Evolutionary conservation across 257 asterid species (phyloP).

Genomic region (Solanum stenotomum): DNA sequence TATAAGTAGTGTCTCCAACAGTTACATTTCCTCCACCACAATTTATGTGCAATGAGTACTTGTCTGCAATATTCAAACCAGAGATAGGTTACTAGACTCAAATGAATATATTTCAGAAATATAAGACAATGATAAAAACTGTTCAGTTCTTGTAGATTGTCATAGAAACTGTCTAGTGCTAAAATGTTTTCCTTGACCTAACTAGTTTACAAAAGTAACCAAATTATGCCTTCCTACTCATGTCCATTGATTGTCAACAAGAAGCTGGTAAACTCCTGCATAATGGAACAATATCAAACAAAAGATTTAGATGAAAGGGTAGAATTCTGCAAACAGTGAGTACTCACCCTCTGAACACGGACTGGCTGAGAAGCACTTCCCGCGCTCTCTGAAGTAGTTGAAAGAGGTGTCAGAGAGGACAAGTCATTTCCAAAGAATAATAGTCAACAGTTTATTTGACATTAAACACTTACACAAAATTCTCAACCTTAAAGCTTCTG

Average conservation of each 20-base stretch:
- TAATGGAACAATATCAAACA: not conserved
- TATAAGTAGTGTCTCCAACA: conserved; percentile 22
- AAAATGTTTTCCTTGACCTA: not conserved
- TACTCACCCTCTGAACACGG: conserved; percentile 33
- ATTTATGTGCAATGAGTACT: conserved; percentile 37
- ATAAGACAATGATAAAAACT: not conserved
- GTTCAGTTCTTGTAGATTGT: not conserved
- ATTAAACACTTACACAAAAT: conserved; percentile 21
- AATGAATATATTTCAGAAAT: not conserved
- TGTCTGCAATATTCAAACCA: conserved; percentile 16
- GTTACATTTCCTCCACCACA: conserved; percentile 32
- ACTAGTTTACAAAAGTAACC: not conserved
- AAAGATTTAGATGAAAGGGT: not conserved
- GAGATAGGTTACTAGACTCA: not conserved
- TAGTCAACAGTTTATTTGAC: not conserved
- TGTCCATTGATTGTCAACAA: not conserved
- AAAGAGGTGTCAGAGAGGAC: not conserved
- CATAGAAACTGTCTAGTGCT: not conserved
- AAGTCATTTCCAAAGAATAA: not conserved
- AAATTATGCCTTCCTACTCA: not conserved
- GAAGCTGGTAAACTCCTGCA: not conserved
- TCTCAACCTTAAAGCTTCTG: conserved; percentile 31
- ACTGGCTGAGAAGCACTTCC: conserved; percentile 14
- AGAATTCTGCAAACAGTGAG: not conserved
- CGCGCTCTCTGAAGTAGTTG: conserved; percentile 16